Percentiles rank a stretch among this genome's conserved stretches.
Evolutionary conservation across 2,329 filamentous ascomycete species (phyloP).

Genomic region (Monosporascus sp.): DNA sequence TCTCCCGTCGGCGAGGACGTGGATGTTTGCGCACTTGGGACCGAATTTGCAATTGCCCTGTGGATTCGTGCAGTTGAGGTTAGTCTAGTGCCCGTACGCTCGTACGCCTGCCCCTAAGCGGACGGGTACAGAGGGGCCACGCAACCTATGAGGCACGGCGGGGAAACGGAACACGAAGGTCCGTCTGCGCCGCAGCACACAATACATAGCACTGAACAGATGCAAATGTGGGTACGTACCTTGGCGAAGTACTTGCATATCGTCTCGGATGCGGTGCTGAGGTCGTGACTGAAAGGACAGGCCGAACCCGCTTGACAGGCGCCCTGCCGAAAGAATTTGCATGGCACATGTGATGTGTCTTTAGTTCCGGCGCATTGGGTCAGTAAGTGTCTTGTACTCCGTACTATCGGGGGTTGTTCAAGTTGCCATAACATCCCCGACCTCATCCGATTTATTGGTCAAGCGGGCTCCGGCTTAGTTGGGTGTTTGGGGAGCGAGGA

Average conservation of each 20-base stretch:
- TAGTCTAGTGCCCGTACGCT: conserved; percentile 8
- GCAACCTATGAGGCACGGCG: background rate
- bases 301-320: conserved; percentile 93
- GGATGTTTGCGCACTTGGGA: conserved; percentile 93
- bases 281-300: conserved; percentile 94
- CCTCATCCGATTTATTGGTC: no score
- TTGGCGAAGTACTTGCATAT: conserved; percentile 99
- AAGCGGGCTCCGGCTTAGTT: no score
- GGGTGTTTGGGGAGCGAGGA: background rate
- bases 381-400: background rate
- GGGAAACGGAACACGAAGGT: background rate
- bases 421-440: no score
- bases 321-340: conserved; percentile 98
- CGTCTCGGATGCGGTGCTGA: conserved; percentile 77
- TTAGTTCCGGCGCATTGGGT: conserved; percentile 10
- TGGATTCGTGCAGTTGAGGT: conserved; percentile 18
- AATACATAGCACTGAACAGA: background rate
- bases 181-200: no score
- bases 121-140: no score
- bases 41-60: conserved; percentile 99
- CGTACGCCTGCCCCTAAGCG: no score
- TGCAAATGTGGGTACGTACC: conserved; percentile 46
- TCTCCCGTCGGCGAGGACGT: conserved; percentile 89
- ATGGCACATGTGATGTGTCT: conserved; percentile 97
- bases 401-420: no score